phyloP scores from a whole-genome alignment of 495 filamentous ascomycete genomes.

The Immersiella caudata region DNA sequence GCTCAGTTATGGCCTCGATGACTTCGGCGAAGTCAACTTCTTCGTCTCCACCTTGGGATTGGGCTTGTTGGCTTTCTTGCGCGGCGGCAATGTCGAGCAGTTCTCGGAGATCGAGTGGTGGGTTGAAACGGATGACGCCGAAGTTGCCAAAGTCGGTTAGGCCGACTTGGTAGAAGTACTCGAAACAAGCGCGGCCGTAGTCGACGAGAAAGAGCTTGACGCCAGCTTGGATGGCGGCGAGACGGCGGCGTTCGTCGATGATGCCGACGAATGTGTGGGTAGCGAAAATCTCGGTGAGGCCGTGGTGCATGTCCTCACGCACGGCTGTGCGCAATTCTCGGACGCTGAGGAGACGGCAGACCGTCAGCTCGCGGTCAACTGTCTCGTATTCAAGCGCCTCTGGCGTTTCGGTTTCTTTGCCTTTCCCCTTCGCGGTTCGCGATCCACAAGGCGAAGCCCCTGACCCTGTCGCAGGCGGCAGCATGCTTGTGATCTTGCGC shows the following conservation, averaged over 20 bases:
- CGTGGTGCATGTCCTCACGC: conserved; percentile 83
- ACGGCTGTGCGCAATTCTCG: conserved; percentile 80
- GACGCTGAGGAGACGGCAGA: conserved; percentile 74
- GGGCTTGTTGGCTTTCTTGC: conserved; percentile 55
- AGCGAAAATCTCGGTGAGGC: conserved; percentile 85
- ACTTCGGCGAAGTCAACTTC: conserved; percentile 69
- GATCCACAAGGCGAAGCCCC: neutral
- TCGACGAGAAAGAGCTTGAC: conserved; percentile 93
- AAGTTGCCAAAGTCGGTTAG: conserved; percentile 97
- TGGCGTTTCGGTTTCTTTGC: neutral
- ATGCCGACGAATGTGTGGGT: conserved; percentile 93
- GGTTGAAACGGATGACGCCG: conserved; percentile 77
- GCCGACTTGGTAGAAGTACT: conserved; percentile 97
- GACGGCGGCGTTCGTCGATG: conserved; percentile 81
- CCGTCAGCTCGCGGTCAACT: conserved; percentile 66
- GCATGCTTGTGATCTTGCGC: conserved; percentile 96
- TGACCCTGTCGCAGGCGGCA: conserved; percentile 53
- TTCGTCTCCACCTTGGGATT: conserved; percentile 41
- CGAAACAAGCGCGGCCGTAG: conserved; percentile 83
- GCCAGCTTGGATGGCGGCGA: conserved; percentile 90
- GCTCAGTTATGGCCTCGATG: conserved; percentile 59
- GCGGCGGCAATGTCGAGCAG: conserved; percentile 74
- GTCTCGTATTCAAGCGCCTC: conserved; percentile 63
- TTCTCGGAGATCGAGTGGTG: conserved; percentile 69
- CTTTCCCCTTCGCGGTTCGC: conserved; percentile 5